Evolutionary conservation across 2,329 filamentous ascomycete species (phyloP), one percentile per base, ranked within the genome.

Genomic region (Rasamsonia emersonii): DNA sequence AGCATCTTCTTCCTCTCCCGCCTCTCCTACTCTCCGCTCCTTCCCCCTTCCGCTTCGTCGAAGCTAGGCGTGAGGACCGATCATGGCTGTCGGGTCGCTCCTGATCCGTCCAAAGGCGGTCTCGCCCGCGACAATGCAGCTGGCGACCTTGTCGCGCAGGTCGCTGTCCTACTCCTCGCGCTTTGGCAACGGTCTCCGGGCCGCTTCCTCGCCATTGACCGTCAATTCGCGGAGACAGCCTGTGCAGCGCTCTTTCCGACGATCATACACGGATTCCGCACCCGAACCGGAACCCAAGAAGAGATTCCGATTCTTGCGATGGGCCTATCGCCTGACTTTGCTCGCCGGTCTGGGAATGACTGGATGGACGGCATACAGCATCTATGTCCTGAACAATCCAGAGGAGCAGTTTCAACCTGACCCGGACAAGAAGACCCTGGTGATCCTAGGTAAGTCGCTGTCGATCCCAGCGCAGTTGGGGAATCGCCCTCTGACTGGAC

Each of bases 341-440:
- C 62, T 95, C 43, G 81, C 82, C 34, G 60, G 77, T 39, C 59
- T 91, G 41, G 82, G 72, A 42, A 70, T 79, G 37, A 54, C 82
- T 24, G 84, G 68, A 43, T 86, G 80, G 55, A 66, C 88, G 38
- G 75, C 73, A 48, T 95, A 91, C 60, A 75, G 75, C 54, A 81
- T 95, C 64, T 95, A 88, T 62, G 68, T 79, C 30, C 77, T 84
- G 57, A 79, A 85, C 50, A 75, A 93, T 60, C 89, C 89, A 7
- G 71, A 72, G 24, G 81, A 88, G 33, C 91, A 96, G 67, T 65
- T 73, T 38, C 68, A 76, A 42, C 78, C 83, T 11, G 86, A 95
- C 61, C 83, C 88, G 35, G 71, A 56, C 50, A 98, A 96, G 82
- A 98, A 98, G 75, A 98, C 88, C 8, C 72, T 98, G 35, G 91